Percentiles rank a stretch among this genome's conserved stretches.
Evolutionary conservation across 2,329 filamentous ascomycete species (phyloP).

Genomic region (Chrysoporthe puriensis): DNA sequence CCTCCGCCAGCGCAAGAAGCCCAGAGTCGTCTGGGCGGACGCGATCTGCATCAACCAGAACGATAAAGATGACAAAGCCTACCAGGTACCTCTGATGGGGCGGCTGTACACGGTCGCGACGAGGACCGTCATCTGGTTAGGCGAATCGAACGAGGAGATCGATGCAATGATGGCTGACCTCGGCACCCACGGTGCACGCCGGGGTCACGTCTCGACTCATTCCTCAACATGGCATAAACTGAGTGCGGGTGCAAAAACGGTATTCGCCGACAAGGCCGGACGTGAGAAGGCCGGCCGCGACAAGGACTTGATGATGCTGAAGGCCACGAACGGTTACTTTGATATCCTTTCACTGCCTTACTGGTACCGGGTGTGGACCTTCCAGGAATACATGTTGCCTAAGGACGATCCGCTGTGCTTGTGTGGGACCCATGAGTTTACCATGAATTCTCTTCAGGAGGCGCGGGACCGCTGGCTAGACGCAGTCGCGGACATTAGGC

Average conservation of each 20-base stretch:
- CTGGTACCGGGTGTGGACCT: conserved; percentile 18
- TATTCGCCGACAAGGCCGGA: neutral
- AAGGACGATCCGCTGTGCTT: conserved; percentile 2
- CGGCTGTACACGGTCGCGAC: conserved; percentile 7
- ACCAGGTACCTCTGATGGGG: conserved; percentile 17
- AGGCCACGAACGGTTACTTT: neutral
- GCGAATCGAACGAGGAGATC: conserved; percentile 10
- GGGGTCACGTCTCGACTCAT: neutral
- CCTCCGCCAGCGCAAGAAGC: conserved; percentile 1
- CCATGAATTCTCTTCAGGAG: neutral
- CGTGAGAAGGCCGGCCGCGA: neutral
- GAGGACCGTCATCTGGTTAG: conserved; percentile 16
- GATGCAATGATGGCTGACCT: neutral
- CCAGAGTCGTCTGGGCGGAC: conserved; percentile 35
- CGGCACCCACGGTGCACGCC: neutral
- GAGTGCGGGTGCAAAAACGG: neutral
- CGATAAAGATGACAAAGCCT: neutral
- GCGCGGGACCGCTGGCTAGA: neutral
- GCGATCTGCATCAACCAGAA: conserved; percentile 32
- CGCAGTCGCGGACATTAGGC: neutral
- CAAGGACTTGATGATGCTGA: conserved; percentile 2
- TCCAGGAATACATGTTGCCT: conserved; percentile 19
- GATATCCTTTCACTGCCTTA: conserved; percentile 10
- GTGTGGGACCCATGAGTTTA: conserved; percentile 8
- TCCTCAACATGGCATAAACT: neutral